phyloP scores from a whole-genome alignment of 1,139 yeast species.

The Scheffersomyces titani region DNA sequence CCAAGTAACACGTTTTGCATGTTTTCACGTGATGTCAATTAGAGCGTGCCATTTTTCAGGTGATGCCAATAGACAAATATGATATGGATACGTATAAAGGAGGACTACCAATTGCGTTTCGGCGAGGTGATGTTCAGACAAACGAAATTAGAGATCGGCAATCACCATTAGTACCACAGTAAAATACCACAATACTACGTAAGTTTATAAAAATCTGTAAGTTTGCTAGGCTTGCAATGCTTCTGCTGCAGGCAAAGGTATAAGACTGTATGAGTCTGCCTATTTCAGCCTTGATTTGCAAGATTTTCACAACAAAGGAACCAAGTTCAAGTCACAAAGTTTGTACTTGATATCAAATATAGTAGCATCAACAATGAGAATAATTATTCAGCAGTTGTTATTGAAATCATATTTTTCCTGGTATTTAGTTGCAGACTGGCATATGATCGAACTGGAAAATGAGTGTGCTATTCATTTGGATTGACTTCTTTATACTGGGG shows the following conservation, averaged over 20 bases:
- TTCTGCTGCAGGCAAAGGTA: neutral
- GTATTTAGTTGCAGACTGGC: neutral
- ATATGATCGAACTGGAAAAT: neutral
- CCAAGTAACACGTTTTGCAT: neutral
- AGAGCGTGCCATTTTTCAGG: neutral
- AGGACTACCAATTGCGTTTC: neutral
- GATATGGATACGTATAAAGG: neutral
- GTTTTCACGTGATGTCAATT: neutral
- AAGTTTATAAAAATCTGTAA: neutral
- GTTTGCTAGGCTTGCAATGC: neutral
- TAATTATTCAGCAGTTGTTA: neutral
- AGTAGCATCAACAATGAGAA: neutral
- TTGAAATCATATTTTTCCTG: neutral
- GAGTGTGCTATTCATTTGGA: neutral
- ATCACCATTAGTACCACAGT: neutral
- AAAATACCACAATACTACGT: too few relatives aligned
- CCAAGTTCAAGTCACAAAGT: too few relatives aligned
- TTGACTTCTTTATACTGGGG: neutral
- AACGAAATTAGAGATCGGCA: neutral
- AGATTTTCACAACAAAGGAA: neutral
- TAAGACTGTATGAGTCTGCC: neutral
- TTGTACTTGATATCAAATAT: too few relatives aligned
- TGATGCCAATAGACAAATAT: neutral
- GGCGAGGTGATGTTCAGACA: neutral
- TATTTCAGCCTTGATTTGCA: neutral